Percentiles rank a stretch among this genome's conserved stretches.
Conservation (phyloP, 352 stramenopile species). For the Achlya hypogyna region DNA sequence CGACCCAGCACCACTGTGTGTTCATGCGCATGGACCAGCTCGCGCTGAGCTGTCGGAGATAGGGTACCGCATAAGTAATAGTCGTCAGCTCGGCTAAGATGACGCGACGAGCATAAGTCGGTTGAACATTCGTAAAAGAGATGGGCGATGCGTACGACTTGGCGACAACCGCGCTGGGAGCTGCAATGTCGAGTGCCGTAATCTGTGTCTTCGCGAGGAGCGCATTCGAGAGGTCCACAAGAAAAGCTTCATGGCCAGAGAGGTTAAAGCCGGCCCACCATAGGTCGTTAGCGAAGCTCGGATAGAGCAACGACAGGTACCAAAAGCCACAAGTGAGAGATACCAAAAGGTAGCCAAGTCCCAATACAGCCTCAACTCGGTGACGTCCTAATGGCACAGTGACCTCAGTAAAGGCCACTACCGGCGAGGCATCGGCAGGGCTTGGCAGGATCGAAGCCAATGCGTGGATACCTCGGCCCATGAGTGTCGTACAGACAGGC, state of each 20-base stretch:
- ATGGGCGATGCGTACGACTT: neutral
- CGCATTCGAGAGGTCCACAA: slow-evolving; percentile 3
- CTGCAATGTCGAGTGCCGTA: neutral
- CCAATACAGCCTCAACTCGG: too few relatives aligned
- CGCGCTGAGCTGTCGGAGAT: neutral
- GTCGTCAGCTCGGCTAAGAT: neutral
- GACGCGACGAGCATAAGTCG: neutral
- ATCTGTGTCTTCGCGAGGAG: neutral
- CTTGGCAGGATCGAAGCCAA: too few relatives aligned
- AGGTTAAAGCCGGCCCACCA: slow-evolving; percentile 9
- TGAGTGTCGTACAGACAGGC: too few relatives aligned
- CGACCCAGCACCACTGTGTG: slow-evolving; percentile 13
- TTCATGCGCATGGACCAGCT: neutral
- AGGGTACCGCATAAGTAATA: neutral
- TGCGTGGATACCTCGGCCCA: too few relatives aligned
- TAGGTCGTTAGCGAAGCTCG: slow-evolving; percentile 4
- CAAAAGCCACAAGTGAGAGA: neutral
- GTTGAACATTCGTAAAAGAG: neutral
- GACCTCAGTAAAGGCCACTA: too few relatives aligned
- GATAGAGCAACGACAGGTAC: neutral
- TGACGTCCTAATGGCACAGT: too few relatives aligned
- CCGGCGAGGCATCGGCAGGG: too few relatives aligned
- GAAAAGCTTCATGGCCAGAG: slow-evolving; percentile 1
- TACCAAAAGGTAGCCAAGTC: slow-evolving; percentile 1
- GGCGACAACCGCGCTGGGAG: neutral